These are phyloP conservation scores for Geotrichum reessii DNA, from an alignment of 1,139 yeast species.

Conservation along the genomic window DNA sequence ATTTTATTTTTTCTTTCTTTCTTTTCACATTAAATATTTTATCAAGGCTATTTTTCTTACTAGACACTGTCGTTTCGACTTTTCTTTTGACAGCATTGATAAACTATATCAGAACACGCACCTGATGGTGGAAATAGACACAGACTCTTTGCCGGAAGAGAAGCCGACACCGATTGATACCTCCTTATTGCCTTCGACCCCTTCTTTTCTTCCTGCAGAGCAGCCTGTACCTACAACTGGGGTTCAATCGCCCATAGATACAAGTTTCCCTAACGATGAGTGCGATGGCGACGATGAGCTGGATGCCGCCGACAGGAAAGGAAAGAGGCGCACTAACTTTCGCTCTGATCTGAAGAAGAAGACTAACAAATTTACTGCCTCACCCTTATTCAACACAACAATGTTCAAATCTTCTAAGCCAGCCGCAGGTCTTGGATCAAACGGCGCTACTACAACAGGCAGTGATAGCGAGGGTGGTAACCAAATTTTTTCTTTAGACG, in stretches of 20 bases:
- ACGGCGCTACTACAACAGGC: not conserved
- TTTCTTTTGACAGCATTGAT: not conserved
- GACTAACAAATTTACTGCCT: constrained; percentile 1
- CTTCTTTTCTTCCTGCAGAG: not conserved
- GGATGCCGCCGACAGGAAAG: not conserved
- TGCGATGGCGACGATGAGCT: constrained; percentile 9
- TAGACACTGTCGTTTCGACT: not conserved
- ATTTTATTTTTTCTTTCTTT: no score
- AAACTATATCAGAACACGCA: not conserved
- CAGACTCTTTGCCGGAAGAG: not conserved
- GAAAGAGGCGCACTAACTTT: not conserved
- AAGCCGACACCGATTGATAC: not conserved
- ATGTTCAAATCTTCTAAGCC: constrained; percentile 4
- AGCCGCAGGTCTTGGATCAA: not conserved
- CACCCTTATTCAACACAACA: constrained; percentile 3
- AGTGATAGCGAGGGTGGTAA: constrained; percentile 5
- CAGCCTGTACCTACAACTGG: not conserved
- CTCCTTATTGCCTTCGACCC: not conserved
- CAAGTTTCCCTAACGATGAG: not conserved
- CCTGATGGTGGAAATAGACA: not conserved
- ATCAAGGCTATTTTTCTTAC: not conserved
- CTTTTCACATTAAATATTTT: no score
- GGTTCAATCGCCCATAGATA: not conserved
- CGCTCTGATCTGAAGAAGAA: constrained; percentile 7
- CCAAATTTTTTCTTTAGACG: not conserved